Percentiles rank a stretch among this genome's conserved stretches.
Conservation (phyloP, 1,284 basidiomycete species). For the Cryptococcus sp. region DNA sequence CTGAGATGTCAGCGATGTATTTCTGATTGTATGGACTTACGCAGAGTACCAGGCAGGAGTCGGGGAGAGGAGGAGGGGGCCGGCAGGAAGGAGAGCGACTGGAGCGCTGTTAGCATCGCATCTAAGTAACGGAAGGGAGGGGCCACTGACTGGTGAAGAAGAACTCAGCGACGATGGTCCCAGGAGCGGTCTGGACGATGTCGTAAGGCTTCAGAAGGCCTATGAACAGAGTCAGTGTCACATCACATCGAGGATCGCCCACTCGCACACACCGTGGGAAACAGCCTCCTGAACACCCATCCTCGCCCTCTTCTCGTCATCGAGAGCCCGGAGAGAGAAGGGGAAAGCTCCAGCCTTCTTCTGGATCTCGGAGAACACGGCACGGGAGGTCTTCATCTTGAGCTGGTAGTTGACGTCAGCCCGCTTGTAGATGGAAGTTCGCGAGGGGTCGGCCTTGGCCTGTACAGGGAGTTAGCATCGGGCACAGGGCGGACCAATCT, state of each 20-base stretch:
- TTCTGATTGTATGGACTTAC: slow-evolving; percentile 40
- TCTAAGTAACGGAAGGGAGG: not conserved
- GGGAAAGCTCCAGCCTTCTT: slow-evolving; percentile 98
- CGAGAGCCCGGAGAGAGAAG: slow-evolving; percentile 89
- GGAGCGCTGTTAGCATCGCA: slow-evolving; percentile 50
- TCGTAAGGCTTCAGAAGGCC: slow-evolving; percentile 50
- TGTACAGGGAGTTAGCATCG: slow-evolving; percentile 35
- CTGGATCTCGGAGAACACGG: slow-evolving; percentile 92
- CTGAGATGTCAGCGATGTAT: slow-evolving; percentile 19
- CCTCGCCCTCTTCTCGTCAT: slow-evolving; percentile 91
- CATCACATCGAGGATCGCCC: not conserved
- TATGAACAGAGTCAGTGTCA: slow-evolving; percentile 6
- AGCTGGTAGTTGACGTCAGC: slow-evolving; percentile 88
- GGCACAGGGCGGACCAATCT: not conserved
- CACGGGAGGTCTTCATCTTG: slow-evolving; percentile 95
- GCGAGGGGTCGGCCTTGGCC: slow-evolving; percentile 81
- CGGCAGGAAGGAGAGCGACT: slow-evolving; percentile 78
- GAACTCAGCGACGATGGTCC: slow-evolving; percentile 83
- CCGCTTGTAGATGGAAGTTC: slow-evolving; percentile 91
- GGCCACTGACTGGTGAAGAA: slow-evolving; percentile 69
- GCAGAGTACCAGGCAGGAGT: slow-evolving; percentile 89
- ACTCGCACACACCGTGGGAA: slow-evolving; percentile 62
- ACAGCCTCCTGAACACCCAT: slow-evolving; percentile 96
- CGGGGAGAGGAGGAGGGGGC: slow-evolving; percentile 78
- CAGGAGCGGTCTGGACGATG: slow-evolving; percentile 65